These are phyloP conservation scores for Leptodermis oblonga DNA, from an alignment of 257 asterid species.

Conservation along the genomic window DNA sequence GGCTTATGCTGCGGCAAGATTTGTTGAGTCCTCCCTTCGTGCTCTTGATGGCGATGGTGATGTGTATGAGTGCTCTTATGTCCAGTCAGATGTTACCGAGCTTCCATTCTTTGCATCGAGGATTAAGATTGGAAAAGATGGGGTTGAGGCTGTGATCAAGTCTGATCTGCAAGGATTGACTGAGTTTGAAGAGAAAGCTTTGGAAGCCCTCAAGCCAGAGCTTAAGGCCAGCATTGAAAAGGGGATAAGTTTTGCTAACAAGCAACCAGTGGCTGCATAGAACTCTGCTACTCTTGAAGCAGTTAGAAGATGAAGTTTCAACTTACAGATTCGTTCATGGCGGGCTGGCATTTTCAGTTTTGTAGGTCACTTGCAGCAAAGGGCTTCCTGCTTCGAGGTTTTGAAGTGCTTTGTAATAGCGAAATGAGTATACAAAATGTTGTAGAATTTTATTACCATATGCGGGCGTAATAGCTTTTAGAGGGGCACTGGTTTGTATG, in stretches of 20 bases:
- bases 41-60: slow-evolving; percentile 81
- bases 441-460: slow-evolving; percentile 31
- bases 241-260: slow-evolving; percentile 58
- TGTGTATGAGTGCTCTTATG: slow-evolving; percentile 67
- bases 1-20: slow-evolving; percentile 89
- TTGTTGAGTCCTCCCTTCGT: slow-evolving; percentile 82
- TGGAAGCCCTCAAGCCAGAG: slow-evolving; percentile 81
- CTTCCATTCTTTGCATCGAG: slow-evolving; percentile 90
- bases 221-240: slow-evolving; percentile 79
- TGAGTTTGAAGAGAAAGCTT: slow-evolving; percentile 67
- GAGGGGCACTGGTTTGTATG: too few relatives aligned
- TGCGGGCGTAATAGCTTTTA: too few relatives aligned
- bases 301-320: slow-evolving; percentile 26
- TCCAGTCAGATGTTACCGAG: slow-evolving; percentile 65
- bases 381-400: slow-evolving; percentile 1
- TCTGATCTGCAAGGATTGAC: slow-evolving; percentile 71
- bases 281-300: slow-evolving; percentile 14
- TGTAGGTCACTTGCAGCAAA: slow-evolving; percentile 34
- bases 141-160: slow-evolving; percentile 68
- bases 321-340: slow-evolving; percentile 12
- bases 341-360: slow-evolving; percentile 36
- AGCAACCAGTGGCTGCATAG: slow-evolving; percentile 62
- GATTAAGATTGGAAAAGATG: slow-evolving; percentile 67
- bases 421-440: slow-evolving; percentile 30
- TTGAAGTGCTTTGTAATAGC: slow-evolving; percentile 24